Conservation (phyloP, 2,329 filamentous ascomycete genomes). For the Mollisiaceae sp. region DNA sequence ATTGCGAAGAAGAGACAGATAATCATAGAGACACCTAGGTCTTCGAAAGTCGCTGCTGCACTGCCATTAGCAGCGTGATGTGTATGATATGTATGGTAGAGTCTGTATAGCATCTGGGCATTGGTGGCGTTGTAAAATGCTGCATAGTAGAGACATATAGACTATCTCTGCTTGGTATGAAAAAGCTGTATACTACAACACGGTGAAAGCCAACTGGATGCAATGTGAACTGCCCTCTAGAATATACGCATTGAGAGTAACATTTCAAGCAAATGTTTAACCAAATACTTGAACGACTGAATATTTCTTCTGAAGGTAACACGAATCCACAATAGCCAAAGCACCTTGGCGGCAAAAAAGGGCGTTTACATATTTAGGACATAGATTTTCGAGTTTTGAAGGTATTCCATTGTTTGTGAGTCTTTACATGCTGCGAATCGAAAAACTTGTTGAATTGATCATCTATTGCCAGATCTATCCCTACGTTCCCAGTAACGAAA, state of each 20-base stretch:
- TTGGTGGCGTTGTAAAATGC: conserved; percentile 34
- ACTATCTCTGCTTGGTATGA: conserved; percentile 29
- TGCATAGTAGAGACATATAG: conserved; percentile 22
- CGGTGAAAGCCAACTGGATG: not conserved
- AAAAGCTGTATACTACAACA: conserved; percentile 19
- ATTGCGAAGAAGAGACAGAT: conserved; percentile 39
- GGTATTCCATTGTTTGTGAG: too few relatives aligned
- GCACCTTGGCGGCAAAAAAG: too few relatives aligned
- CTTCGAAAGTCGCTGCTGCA: conserved; percentile 24
- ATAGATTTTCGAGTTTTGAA: too few relatives aligned
- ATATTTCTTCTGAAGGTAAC: too few relatives aligned
- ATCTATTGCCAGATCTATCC: conserved; percentile 11
- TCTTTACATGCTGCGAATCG: not conserved
- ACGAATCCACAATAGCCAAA: too few relatives aligned
- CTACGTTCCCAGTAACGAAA: conserved; percentile 47
- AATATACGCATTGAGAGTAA: too few relatives aligned
- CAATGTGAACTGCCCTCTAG: not conserved
- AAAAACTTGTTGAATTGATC: not conserved
- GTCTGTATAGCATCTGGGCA: conserved; percentile 35
- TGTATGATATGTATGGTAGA: conserved; percentile 40
- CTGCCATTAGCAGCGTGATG: conserved; percentile 26
- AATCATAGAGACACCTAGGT: conserved; percentile 29
- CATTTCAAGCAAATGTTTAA: too few relatives aligned
- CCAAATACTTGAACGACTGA: too few relatives aligned
- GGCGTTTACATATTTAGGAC: too few relatives aligned